Evolutionary conservation across 805 yeast genomes (phyloP), one percentile per base, ranked within the genome.

Genomic region (Teunomyces lycoperdinae): DNA sequence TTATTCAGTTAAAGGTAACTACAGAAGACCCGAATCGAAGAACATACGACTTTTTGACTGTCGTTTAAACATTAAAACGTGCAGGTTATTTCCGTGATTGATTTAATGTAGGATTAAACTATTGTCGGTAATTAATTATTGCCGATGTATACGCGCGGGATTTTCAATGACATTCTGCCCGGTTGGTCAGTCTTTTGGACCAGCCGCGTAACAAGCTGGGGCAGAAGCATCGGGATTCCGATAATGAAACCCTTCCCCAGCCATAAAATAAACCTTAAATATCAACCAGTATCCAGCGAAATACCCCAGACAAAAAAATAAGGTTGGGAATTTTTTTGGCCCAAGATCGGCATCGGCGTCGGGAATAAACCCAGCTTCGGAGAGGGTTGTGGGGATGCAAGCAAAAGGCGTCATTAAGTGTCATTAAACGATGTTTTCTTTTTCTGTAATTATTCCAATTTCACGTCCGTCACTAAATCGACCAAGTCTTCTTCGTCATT

Each of bases 401-500:
- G 24, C 24, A 20, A 20, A 20, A 20, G 24, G 24, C 6, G 5
- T 5, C 24, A 20, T 20, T 29, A 32, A 32, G 17, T n/a, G 34
- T 32, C 34, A 32, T 32, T 32, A 9, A 32, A 32, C 9, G 5
- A 32, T 9, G 8, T 13, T 4, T 13, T 14, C n/a, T 32, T 36
- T 51, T 50, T 24, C 49, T 51, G 43, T 32, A n/a, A 8, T 32
- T 32, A 32, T 13, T 38, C 41, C 41, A 38, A 38, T 26, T 38
- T 38, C 11, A 40, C 42, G n/a, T 49, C 46, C 33, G 31, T 27
- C 4, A 56, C 54, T 8, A 48, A 52, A 9, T 60, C 67, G 2
- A 47, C 50, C 17, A 60, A 49, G 13, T 55, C 58, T 28, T 63
- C 68, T 9, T 65, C 74, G 38, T 81, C 83, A 31, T 80, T 84